A percentile compares a stretch with the other conserved stretches of the same genome.
These are phyloP conservation scores for Flammula alnicola DNA, from an alignment of 1,284 basidiomycete genomes.

Conservation along the genomic window DNA sequence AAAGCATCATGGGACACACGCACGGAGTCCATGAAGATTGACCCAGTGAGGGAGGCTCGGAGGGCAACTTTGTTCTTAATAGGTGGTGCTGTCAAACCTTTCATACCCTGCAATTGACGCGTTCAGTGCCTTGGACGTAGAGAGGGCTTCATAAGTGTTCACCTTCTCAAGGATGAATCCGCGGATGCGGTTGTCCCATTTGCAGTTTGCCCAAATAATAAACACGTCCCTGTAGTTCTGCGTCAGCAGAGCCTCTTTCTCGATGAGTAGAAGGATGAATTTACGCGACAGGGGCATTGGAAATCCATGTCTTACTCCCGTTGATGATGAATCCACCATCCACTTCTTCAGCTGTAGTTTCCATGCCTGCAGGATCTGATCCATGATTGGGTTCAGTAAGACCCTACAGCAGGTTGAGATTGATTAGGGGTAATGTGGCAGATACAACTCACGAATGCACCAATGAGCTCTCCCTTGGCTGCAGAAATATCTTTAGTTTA, in stretches of 20 bases:
- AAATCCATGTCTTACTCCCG: conserved; percentile 97
- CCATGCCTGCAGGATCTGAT: conserved; percentile 93
- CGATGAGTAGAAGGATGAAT: conserved; percentile 33
- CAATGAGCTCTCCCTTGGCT: conserved; percentile 89
- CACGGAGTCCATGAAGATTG: conserved; percentile 92
- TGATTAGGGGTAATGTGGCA: too few species aligned
- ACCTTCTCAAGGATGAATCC: conserved; percentile 95
- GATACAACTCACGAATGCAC: conserved; percentile 82
- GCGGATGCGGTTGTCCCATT: conserved; percentile 91
- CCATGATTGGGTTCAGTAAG: conserved; percentile 97
- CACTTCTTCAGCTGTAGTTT: conserved; percentile 86
- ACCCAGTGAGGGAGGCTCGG: conserved; percentile 90
- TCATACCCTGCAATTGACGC: conserved; percentile 59
- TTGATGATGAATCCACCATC: conserved; percentile 87
- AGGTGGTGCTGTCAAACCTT: conserved; percentile 84
- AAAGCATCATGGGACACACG: conserved; percentile 71
- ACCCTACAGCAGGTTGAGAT: conserved; percentile 63
- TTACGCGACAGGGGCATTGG: conserved; percentile 87
- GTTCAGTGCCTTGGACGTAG: conserved; percentile 1
- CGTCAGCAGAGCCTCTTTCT: conserved; percentile 11
- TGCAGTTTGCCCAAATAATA: conserved; percentile 93
- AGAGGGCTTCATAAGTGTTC: not conserved
- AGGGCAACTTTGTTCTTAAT: conserved; percentile 96
- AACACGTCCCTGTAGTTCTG: conserved; percentile 69
- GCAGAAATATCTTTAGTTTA: conserved; percentile 4